Conservation (phyloP, 805 yeast species). For the Metschnikowia kofuensis region DNA sequence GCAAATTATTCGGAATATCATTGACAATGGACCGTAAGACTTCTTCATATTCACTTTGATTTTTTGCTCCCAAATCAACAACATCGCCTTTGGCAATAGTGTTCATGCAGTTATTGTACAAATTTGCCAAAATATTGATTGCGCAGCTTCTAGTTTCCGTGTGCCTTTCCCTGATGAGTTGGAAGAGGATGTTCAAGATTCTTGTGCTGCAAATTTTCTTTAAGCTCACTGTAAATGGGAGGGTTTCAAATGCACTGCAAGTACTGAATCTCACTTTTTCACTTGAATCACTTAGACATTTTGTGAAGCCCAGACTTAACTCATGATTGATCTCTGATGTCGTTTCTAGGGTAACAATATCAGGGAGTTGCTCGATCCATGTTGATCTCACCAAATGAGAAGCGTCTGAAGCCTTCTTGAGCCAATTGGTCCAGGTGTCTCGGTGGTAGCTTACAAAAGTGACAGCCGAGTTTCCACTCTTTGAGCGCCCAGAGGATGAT, state of each 20-base stretch:
- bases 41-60: conserved; percentile 22
- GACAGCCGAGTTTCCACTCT: conserved; percentile 38
- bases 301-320: conserved; percentile 51
- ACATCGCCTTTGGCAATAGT: conserved; percentile 13
- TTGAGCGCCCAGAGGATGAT: conserved; percentile 28
- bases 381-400: conserved; percentile 59
- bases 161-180: conserved; percentile 70
- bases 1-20: conserved; percentile 62
- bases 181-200: conserved; percentile 53
- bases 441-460: conserved; percentile 59
- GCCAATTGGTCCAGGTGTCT: conserved; percentile 67
- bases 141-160: conserved; percentile 60
- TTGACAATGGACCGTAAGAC: conserved; percentile 31
- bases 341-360: conserved; percentile 43
- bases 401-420: conserved; percentile 69
- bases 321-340: conserved; percentile 44
- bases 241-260: conserved; percentile 46
- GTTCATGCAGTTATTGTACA: conserved; percentile 50
- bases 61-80: conserved; percentile 30
- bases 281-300: conserved; percentile 71
- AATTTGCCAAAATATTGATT: conserved; percentile 49
- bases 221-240: conserved; percentile 48
- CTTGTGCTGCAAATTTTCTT: conserved; percentile 44
- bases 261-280: conserved; percentile 68
- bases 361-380: conserved; percentile 65